phyloP scores from a whole-genome alignment of 495 filamentous ascomycete species.

The Penicillium cataractarum region DNA sequence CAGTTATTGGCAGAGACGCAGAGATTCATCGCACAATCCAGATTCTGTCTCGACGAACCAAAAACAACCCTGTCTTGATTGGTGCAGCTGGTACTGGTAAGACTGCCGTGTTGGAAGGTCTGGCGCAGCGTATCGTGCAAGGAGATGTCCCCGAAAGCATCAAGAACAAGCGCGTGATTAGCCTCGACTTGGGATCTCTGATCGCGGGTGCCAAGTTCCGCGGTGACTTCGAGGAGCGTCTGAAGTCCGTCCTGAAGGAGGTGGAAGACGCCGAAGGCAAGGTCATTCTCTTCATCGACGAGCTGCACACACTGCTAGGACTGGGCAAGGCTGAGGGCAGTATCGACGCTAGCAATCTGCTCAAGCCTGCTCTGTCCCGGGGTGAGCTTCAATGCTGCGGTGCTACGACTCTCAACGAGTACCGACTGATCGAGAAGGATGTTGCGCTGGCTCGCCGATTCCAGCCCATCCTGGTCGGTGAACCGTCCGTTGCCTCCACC shows the following conservation, averaged over 20 bases:
- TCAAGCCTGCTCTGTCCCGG: constrained; percentile 91
- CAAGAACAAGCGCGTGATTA: constrained; percentile 89
- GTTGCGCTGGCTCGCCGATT: constrained; percentile 90
- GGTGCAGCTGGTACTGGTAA: constrained; percentile 93
- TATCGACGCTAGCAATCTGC: constrained; percentile 91
- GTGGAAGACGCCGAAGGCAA: constrained; percentile 86
- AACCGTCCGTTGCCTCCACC: constrained; percentile 88
- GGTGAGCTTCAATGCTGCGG: constrained; percentile 95
- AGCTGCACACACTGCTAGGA: constrained; percentile 88
- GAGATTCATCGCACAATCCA: constrained; percentile 96
- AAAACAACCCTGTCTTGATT: constrained; percentile 96
- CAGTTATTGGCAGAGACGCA: constrained; percentile 88
- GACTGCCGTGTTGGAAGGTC: constrained; percentile 90
- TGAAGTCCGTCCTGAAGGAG: constrained; percentile 90
- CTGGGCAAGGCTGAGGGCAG: constrained; percentile 94
- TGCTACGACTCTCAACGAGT: constrained; percentile 91
- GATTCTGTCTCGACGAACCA: constrained; percentile 87
- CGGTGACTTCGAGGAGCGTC: constrained; percentile 93
- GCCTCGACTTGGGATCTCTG: constrained; percentile 83
- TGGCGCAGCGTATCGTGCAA: constrained; percentile 86
- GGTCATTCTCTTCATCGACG: constrained; percentile 94
- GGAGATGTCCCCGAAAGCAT: constrained; percentile 97
- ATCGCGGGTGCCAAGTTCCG: constrained; percentile 96
- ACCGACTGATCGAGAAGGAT: constrained; percentile 92
- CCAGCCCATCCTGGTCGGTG: constrained; percentile 87